A percentile compares a stretch with the other conserved stretches of the same genome.
These are phyloP conservation scores for Amphichorda felina DNA, from an alignment of 2,329 filamentous ascomycete genomes.

Conservation along the genomic window DNA sequence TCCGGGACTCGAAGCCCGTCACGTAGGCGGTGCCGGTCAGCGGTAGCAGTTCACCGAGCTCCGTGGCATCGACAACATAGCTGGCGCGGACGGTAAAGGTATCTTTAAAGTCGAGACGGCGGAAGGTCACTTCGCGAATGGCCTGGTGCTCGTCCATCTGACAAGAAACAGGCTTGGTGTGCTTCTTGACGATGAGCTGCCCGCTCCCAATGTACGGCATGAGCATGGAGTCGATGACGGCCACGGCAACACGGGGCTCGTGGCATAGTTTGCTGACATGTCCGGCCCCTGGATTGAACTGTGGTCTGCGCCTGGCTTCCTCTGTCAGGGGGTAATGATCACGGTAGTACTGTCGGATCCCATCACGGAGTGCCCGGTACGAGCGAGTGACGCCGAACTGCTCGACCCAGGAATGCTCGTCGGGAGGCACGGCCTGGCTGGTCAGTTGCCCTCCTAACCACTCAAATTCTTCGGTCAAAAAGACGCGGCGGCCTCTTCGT, in stretches of 20 bases:
- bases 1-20: conserved; percentile 12
- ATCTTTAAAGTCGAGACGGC: conserved; percentile 3
- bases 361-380: conserved; percentile 11
- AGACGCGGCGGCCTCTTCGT: conserved; percentile 9
- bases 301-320: conserved; percentile 10
- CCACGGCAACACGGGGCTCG: conserved; percentile 14
- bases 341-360: conserved; percentile 12
- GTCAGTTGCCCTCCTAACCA: conserved; percentile 15
- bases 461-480: conserved; percentile 14
- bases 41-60: conserved; percentile 10
- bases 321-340: conserved; percentile 13
- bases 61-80: conserved; percentile 9
- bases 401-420: conserved; percentile 16
- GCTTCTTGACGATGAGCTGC: conserved; percentile 9
- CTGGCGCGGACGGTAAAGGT: conserved; percentile 6
- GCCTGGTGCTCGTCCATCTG: conserved; percentile 6
- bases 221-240: conserved; percentile 14
- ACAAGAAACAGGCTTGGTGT: conserved; percentile 9
- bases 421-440: conserved; percentile 14
- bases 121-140: conserved; percentile 5
- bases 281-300: conserved; percentile 13
- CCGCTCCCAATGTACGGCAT: conserved; percentile 12
- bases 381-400: conserved; percentile 15
- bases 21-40: conserved; percentile 12
- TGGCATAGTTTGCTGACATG: conserved; percentile 16